These are phyloP conservation scores for Pinus taeda DNA, from an alignment of 75 land plant genomes.

Conservation along the genomic window DNA sequence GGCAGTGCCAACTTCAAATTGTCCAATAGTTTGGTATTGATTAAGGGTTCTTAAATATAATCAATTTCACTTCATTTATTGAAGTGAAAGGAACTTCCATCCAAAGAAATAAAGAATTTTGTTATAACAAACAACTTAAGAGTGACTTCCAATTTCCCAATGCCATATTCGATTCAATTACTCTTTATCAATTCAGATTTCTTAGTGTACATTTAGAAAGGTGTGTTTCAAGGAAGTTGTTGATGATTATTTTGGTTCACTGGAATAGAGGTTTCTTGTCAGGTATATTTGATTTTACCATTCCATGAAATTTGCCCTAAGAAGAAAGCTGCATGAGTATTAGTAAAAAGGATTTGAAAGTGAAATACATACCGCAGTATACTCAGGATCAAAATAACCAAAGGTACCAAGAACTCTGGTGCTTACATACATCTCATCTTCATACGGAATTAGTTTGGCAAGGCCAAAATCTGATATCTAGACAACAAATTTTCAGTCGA, in stretches of 20 bases:
- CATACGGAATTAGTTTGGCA: constrained; percentile 86
- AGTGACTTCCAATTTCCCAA: too few species aligned
- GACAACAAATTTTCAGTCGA: not conserved
- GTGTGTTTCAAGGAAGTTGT: not conserved
- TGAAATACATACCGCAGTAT: constrained; percentile 49
- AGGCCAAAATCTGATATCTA: constrained; percentile 98
- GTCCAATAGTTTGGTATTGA: too few species aligned
- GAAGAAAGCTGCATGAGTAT: not conserved
- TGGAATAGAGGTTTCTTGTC: not conserved
- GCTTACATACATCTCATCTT: constrained; percentile 71
- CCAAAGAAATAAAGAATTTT: too few species aligned
- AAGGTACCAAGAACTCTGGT: constrained; percentile 92
- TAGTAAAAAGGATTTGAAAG: not conserved
- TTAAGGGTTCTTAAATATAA: too few species aligned
- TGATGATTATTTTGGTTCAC: not conserved
- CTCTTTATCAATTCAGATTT: too few species aligned
- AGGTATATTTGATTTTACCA: not conserved
- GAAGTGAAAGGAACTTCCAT: too few species aligned
- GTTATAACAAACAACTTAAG: too few species aligned
- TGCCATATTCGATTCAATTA: too few species aligned
- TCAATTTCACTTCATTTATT: too few species aligned
- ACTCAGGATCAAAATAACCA: constrained; percentile 90
- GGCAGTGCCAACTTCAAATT: too few species aligned
- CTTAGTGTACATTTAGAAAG: not conserved
- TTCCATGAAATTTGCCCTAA: not conserved